phyloP scores from a whole-genome alignment of 2,329 filamentous ascomycete species.

The Sporothrix luriei region DNA sequence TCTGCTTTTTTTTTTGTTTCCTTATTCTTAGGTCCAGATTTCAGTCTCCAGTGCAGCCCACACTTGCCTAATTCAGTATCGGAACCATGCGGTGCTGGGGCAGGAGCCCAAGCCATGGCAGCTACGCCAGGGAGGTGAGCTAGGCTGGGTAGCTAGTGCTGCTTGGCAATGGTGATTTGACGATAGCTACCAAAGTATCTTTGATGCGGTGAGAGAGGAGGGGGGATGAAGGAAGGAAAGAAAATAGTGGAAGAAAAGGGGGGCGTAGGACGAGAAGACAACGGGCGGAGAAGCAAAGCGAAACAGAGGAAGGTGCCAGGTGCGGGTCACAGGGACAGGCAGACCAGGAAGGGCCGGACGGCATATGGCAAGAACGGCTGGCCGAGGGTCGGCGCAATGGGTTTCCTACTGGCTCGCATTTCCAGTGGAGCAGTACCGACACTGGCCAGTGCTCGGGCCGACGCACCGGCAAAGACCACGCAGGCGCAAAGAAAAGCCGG shows the following conservation, averaged over 20 bases:
- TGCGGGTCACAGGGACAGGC: neutral
- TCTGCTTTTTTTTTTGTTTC: neutral
- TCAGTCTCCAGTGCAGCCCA: neutral
- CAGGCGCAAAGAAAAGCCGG: neutral
- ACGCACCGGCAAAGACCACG: neutral
- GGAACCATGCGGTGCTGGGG: slow-evolving; percentile 7
- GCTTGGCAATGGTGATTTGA: neutral
- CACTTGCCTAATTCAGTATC: slow-evolving; percentile 7
- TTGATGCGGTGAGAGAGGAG: neutral
- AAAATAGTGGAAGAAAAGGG: no score
- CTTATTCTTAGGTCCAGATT: no score
- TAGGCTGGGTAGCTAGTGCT: slow-evolving; percentile 1
- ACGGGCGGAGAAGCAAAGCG: neutral
- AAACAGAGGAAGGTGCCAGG: neutral
- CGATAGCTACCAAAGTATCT: neutral
- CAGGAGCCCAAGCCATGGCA: neutral
- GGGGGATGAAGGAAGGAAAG: neutral
- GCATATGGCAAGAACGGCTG: neutral
- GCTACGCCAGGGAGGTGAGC: neutral
- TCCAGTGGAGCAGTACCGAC: neutral
- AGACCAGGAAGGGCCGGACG: neutral
- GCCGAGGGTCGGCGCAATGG: slow-evolving; percentile 17
- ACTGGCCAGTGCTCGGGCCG: neutral
- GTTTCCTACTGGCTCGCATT: neutral
- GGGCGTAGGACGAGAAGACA: no score